Conservation (phyloP, 306 rosid genomes). For the Rosa multiflora region DNA sequence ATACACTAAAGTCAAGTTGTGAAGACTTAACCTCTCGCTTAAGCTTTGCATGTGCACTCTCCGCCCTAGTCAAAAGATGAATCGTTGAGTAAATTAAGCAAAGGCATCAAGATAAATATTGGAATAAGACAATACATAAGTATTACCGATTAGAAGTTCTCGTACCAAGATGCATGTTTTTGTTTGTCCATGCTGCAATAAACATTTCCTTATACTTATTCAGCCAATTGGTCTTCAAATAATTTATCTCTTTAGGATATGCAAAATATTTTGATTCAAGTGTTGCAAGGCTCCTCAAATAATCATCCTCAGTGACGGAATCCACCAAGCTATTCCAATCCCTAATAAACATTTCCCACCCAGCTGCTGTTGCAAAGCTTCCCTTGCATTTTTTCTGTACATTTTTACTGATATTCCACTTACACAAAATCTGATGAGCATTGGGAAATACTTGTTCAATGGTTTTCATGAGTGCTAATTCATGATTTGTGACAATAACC, state of each 20-base stretch:
- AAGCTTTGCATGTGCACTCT: background rate
- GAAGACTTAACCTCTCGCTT: background rate
- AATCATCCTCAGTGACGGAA: background rate
- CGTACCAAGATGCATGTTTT: background rate
- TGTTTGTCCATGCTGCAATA: background rate
- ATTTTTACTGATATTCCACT: background rate
- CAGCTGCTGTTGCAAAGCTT: background rate
- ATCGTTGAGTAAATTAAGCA: background rate
- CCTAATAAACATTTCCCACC: background rate
- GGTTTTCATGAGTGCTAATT: background rate
- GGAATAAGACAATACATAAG: background rate
- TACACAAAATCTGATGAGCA: background rate
- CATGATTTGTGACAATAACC: background rate
- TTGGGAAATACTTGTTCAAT: background rate
- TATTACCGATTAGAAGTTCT: background rate
- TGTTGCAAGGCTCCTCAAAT: background rate
- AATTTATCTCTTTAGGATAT: background rate
- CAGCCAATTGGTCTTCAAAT: background rate
- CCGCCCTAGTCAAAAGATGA: background rate
- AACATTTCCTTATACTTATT: background rate
- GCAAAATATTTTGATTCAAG: background rate
- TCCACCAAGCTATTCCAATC: background rate
- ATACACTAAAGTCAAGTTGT: background rate
- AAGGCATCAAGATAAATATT: background rate
- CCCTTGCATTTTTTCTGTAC: background rate